Percentiles rank a stretch among this genome's conserved stretches.
phyloP scores from a whole-genome alignment of 2,329 filamentous ascomycete genomes.

The Apiospora kogelbergensis region DNA sequence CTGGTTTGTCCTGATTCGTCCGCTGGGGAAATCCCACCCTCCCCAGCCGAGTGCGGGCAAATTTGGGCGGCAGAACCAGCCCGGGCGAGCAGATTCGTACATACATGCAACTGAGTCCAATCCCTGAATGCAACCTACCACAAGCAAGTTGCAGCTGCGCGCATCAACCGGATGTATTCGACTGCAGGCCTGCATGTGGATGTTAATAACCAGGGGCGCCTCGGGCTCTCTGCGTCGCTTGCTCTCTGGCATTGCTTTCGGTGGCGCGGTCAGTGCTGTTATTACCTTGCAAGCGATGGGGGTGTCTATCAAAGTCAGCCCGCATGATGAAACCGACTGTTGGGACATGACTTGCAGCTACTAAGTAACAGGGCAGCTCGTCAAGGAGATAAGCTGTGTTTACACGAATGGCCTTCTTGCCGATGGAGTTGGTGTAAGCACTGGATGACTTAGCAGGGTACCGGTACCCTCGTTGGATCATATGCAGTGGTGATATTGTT shows the following conservation, averaged over 20 bases:
- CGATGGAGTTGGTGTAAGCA: background rate
- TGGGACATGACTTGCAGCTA: background rate
- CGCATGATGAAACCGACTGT: background rate
- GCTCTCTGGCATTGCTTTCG: background rate
- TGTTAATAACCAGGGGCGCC: background rate
- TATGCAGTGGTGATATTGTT: background rate
- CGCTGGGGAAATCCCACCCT: background rate
- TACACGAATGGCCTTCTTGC: background rate
- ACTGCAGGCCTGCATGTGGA: background rate
- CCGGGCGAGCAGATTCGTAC: background rate
- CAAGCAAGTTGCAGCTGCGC: background rate
- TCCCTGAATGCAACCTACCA: background rate
- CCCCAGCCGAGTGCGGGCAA: constrained; percentile 3
- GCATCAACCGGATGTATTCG: constrained; percentile 3
- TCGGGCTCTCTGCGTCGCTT: background rate
- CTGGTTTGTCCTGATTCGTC: constrained; percentile 8
- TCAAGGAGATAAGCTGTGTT: background rate
- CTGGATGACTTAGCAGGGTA: background rate
- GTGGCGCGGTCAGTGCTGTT: background rate
- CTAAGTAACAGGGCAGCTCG: no score
- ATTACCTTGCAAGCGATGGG: background rate
- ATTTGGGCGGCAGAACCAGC: constrained; percentile 1
- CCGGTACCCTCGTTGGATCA: background rate
- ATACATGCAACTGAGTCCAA: background rate
- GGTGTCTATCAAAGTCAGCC: background rate